Evolutionary conservation across 2,329 filamentous ascomycete genomes (phyloP), one percentile per base, ranked within the genome.

Genomic region (Colletotrichum musae): DNA sequence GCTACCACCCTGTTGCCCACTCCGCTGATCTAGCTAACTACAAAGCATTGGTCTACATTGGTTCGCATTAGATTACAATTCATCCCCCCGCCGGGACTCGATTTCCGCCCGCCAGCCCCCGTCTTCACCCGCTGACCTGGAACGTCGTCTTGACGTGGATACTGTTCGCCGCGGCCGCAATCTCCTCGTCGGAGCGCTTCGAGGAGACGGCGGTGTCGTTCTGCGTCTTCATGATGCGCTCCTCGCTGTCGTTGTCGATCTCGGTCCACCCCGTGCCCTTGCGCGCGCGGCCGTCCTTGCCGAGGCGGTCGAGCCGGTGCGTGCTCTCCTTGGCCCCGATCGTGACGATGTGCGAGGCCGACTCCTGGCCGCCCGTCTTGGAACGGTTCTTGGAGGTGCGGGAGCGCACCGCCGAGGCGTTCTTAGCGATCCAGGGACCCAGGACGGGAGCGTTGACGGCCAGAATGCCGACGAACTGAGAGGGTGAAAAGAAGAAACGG

Each of bases 381-480:
- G 51, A 56, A 24, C 52, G 39, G 24, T 59, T 50, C 10, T 64
- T 70, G 1, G 72, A 72, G 6, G 57, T 53, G 21, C 71, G 67
- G 36, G 60, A 70, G 28, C 64, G 61, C 18, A 71, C 64, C 6
- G 71, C 63, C 12, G 53, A 51, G 13, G 72, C 65, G 58, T 59
- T 60, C 54, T 70, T 74, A n/a, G 58, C 70, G 16, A 74, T 71
- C 73, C 73, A 75, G n/a, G 74, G 73, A 6, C 73, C 73, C 15
- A 75, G 56, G 45, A 75, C 73, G 0, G 73, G 74, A 18, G 67
- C 62, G 43, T 75, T 75, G 16, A 74, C 74, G 13, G 72, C 71
- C 9, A 75, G 71, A 36, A 75, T 73, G 32, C 72, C 74, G 47
- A 75, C 72, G 64, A 75, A 74, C 73, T 74, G 58, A 16, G n/a